Evolutionary conservation across 306 rosid species (phyloP).

Genomic region (Cyclanthera cordifolia): DNA sequence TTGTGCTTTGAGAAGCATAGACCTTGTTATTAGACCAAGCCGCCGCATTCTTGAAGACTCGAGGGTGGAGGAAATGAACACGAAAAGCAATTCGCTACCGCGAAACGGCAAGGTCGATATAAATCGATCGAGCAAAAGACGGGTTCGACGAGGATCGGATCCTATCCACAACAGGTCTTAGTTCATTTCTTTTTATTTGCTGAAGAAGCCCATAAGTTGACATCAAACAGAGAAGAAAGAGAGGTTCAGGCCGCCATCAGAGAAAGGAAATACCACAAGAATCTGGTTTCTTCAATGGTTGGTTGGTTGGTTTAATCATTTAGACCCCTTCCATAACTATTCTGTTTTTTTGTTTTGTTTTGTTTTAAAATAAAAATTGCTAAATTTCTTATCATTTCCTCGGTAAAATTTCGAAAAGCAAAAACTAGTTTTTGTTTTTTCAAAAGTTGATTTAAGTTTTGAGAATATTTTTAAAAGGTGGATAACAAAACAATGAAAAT

Average conservation of each 20-base stretch:
- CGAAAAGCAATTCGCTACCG: slow-evolving; percentile 29
- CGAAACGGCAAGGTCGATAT: slow-evolving; percentile 41
- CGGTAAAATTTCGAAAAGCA: too few species aligned
- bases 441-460: not conserved
- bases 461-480: not conserved
- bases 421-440: not conserved
- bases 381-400: not conserved
- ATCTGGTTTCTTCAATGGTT: slow-evolving; percentile 7
- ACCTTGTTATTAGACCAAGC: slow-evolving; percentile 33
- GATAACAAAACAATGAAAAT: not conserved
- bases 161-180: slow-evolving; percentile 83
- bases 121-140: slow-evolving; percentile 67
- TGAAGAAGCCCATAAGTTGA: slow-evolving; percentile 26
- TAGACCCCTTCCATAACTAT: not conserved
- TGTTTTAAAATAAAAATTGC: too few species aligned
- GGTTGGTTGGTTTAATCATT: slow-evolving; percentile 14
- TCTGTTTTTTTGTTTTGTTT: too few species aligned
- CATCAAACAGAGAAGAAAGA: slow-evolving; percentile 13
- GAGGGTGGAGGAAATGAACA: slow-evolving; percentile 26
- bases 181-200: slow-evolving; percentile 21
- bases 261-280: slow-evolving; percentile 24
- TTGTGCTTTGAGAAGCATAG: slow-evolving; percentile 34
- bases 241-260: slow-evolving; percentile 24
- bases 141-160: slow-evolving; percentile 76
- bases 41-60: slow-evolving; percentile 23